phyloP scores from a whole-genome alignment of 2,329 filamentous ascomycete genomes.

The Rachicladosporium sp. region DNA sequence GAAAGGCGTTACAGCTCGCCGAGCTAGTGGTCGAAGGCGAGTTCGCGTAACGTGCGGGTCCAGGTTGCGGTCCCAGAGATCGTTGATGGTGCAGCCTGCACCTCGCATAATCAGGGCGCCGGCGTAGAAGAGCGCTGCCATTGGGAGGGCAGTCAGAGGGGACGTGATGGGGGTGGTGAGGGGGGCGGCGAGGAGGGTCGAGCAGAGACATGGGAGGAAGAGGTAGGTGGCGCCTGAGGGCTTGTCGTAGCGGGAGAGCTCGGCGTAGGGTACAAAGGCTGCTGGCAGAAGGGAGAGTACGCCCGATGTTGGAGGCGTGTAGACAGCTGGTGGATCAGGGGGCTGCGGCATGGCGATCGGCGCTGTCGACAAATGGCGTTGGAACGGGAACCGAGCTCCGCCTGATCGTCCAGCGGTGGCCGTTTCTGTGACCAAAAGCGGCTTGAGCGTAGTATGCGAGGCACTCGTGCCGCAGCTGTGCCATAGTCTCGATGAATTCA shows the following conservation, averaged over 20 bases:
- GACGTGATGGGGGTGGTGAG: constrained; percentile 49
- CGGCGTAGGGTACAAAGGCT: constrained; percentile 66
- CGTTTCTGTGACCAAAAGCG: no score
- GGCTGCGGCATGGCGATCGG: not conserved
- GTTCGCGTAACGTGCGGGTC: constrained; percentile 70
- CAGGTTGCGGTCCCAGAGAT: constrained; percentile 79
- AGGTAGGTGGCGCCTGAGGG: constrained; percentile 74
- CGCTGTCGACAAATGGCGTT: not conserved
- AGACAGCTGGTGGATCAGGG: constrained; percentile 23
- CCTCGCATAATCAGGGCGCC: constrained; percentile 78
- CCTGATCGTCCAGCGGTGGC: no score
- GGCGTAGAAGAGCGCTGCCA: constrained; percentile 55
- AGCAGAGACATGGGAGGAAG: constrained; percentile 76
- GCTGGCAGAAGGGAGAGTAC: constrained; percentile 56
- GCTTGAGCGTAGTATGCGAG: no score
- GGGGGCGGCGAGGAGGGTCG: constrained; percentile 66
- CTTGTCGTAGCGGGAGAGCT: constrained; percentile 70
- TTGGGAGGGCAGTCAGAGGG: constrained; percentile 50
- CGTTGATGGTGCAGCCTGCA: constrained; percentile 79
- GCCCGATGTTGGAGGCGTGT: constrained; percentile 57
- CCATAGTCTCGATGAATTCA: no score
- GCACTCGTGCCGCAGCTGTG: no score
- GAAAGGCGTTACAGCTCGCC: constrained; percentile 60
- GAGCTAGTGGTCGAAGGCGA: constrained; percentile 67
- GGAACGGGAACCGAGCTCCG: no score